Evolutionary conservation across 1,284 basidiomycete species (phyloP), one percentile per base, ranked within the genome.

Genomic region (Leccinum cinnamomeum): DNA sequence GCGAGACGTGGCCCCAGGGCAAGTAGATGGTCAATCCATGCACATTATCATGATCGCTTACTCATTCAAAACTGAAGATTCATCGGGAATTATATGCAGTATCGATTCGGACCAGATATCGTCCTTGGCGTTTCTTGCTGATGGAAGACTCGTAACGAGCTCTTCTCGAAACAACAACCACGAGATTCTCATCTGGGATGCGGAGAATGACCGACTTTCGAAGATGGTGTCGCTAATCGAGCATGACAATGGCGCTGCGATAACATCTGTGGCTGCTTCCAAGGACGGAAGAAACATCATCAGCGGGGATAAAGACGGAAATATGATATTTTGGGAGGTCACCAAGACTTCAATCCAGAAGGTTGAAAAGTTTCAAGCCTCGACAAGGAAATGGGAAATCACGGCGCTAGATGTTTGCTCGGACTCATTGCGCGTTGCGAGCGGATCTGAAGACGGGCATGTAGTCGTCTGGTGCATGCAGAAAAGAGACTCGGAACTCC

Each of bases 401-500:
- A 60, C 37, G 5, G 14, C 56, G 6, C 37, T 66, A n/a, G 64
- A 63, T 20, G 16, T 66, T 2, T 60, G 59, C 3, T 59, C 58
- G 5, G 61, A 61, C 25, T 66, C 64, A 6, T 39, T 20, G 39
- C 33, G 59, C 39, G 25, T 60, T 23, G 61, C 44, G 12, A 51
- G 51, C 28, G 58, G 53, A 12, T 66, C 57, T 5, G 56, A 54
- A 4, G 54, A 66, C 14, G 65, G 65, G 33, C 6, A 53, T 10
- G 35, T 65, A 7, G 20, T 20, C 77, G 69, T 53, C 74, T 75
- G 59, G 64, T 28, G 18, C 23, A 25, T 58, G 8, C 37, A 57
- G 46, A 12, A 3, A 5, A 16, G 39, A 33, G 30, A 57, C 16
- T n/a, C 39, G 7, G 7, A n/a, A 53, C 46, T 11, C 16, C 25